These are phyloP conservation scores for Diaporthe citriasiana DNA, from an alignment of 2,329 filamentous ascomycete species.

Conservation along the genomic window DNA sequence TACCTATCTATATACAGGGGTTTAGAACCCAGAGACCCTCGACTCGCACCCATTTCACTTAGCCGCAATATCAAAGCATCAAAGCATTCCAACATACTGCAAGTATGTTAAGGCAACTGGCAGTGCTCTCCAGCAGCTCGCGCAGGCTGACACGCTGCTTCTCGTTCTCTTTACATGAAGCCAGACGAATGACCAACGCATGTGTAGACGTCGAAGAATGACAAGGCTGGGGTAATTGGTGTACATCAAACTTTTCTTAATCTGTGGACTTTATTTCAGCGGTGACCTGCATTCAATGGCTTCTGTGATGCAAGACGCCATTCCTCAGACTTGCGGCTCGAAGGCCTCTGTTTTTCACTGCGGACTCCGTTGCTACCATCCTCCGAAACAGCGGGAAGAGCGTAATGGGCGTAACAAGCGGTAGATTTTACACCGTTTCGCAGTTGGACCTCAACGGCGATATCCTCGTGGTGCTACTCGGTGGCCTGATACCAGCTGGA, in stretches of 20 bases:
- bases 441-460: background rate
- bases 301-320: background rate
- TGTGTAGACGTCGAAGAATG: background rate
- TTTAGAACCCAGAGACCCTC: background rate
- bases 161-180: background rate
- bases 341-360: background rate
- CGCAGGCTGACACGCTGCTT: background rate
- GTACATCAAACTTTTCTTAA: background rate
- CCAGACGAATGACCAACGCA: background rate
- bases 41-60: background rate
- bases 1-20: conserved; percentile 17
- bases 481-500: background rate
- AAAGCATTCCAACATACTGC: background rate
- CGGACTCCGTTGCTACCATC: background rate
- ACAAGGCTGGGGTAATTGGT: background rate
- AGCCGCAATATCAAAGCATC: background rate
- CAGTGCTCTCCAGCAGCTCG: background rate
- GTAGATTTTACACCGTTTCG: background rate
- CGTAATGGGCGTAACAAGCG: background rate
- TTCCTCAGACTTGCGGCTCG: background rate
- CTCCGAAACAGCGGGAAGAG: background rate
- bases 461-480: background rate
- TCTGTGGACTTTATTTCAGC: background rate
- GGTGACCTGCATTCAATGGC: background rate
- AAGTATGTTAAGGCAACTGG: background rate